Evolutionary conservation across 768 basidiomycete species (phyloP).

Genomic region (Candolleomyces eurysporus): DNA sequence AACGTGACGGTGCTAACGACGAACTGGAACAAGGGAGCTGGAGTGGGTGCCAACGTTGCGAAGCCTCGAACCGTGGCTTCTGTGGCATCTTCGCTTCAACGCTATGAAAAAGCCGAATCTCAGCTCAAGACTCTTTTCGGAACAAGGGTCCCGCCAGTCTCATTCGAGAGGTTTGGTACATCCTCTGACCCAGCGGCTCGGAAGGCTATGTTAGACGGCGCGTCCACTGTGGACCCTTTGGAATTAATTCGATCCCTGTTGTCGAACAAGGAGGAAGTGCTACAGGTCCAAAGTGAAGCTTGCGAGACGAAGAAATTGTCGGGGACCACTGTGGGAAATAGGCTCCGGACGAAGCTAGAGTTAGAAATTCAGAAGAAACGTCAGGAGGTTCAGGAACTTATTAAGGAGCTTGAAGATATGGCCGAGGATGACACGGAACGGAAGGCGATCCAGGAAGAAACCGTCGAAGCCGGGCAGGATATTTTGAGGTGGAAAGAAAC

Average conservation of each 20-base stretch:
- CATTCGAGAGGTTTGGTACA: background rate
- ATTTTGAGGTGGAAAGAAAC: background rate
- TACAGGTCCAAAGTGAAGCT: background rate
- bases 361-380: background rate
- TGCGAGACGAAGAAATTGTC: background rate
- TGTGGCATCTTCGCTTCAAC: background rate
- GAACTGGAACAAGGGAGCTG: background rate
- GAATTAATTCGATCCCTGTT: background rate
- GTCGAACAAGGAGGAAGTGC: background rate
- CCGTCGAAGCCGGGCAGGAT: background rate
- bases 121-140: background rate
- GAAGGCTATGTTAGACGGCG: background rate
- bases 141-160: background rate
- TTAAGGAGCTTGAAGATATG: background rate
- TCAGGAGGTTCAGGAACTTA: background rate
- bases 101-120: background rate
- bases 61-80: background rate
- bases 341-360: background rate
- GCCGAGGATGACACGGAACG: background rate
- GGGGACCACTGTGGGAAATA: background rate
- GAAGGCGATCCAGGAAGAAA: background rate
- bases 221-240: background rate
- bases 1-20: background rate
- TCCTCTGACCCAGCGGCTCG: background rate
- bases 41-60: background rate